Percentiles rank a stretch among this genome's conserved stretches.
These are phyloP conservation scores for Termitomyces eurrhizus DNA, from an alignment of 768 basidiomycete genomes.

Conservation along the genomic window DNA sequence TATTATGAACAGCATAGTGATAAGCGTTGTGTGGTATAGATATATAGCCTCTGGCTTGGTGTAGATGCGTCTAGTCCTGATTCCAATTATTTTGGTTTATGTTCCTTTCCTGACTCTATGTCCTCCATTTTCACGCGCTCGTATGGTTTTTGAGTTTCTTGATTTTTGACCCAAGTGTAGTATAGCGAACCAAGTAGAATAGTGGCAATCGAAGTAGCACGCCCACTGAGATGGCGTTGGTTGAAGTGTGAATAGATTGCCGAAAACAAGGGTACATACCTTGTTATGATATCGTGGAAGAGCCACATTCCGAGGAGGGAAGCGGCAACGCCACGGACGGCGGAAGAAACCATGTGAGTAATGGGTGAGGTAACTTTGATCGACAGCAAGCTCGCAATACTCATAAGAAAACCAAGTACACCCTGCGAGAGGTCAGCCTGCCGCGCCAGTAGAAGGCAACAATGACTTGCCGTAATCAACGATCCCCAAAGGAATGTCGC, in stretches of 20 bases:
- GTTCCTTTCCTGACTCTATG: slow-evolving; percentile 47
- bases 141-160: slow-evolving; percentile 56
- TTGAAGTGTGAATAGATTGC: background rate
- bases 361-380: slow-evolving; percentile 98
- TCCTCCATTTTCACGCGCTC: slow-evolving; percentile 65
- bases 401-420: slow-evolving; percentile 88
- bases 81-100: slow-evolving; percentile 16
- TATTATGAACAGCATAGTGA: slow-evolving; percentile 6
- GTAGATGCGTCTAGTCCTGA: background rate
- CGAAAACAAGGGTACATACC: slow-evolving; percentile 39
- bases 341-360: slow-evolving; percentile 96
- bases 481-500: slow-evolving; percentile 78
- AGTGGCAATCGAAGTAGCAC: slow-evolving; percentile 72
- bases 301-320: slow-evolving; percentile 78
- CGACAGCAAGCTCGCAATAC: slow-evolving; percentile 86
- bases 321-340: slow-evolving; percentile 92
- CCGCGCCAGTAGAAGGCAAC: background rate
- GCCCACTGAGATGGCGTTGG: slow-evolving; percentile 48
- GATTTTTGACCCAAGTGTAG: slow-evolving; percentile 87
- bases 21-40: slow-evolving; percentile 9
- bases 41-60: slow-evolving; percentile 1
- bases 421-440: slow-evolving; percentile 45
- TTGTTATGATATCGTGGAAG: slow-evolving; percentile 78
- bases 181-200: slow-evolving; percentile 81
- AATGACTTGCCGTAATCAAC: slow-evolving; percentile 59